Evolutionary conservation across 1,139 yeast genomes (phyloP), one percentile per base, ranked within the genome.

Genomic region (Zygosaccharomyces sapae): DNA sequence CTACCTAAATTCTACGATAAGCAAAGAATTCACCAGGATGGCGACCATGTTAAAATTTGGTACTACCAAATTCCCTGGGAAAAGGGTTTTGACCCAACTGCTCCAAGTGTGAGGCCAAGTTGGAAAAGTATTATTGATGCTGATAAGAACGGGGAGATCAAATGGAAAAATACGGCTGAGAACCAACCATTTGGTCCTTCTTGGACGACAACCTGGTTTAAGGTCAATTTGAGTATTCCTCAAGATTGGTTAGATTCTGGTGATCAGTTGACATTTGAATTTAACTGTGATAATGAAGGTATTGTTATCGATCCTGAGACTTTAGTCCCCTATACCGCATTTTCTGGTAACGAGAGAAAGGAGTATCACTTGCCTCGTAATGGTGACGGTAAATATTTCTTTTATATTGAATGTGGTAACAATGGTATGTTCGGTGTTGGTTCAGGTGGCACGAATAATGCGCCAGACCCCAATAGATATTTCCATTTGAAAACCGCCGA

Each of bases 191-290:
- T 86, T 66, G 97, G 96, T 0, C 97, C 97, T 2, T 84, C 95
- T 12, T 92, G 97, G 98, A 83, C 92, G 54, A 84, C 97, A 1
- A 94, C 89, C 57, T 92, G 98, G 98, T 88, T 92, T 67, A 78
- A 81, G 57, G 71, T 90, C 35, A 69, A 74, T 22, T 68, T 86
- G 53, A 71, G 72, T 27, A 71, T 90, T 5, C 95, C 96, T 0
- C 59, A 71, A 18, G 66, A 72, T 3, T 85, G 92, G 86, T 57
- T 74, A 12, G 64, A 67, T 12, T 46, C 60, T 2, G 71, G 70
- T 38, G 76, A 75, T 35, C 75, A 75, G 49, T 75, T 89, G 38
- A 71, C 81, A 46, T 79, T 89, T 51, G 86, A 88, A 51, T 92
- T 95, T 90, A 95, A 92, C 63, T 80, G 89, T 43, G 79, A 80